A percentile compares a stretch with the other conserved stretches of the same genome.
phyloP scores from a whole-genome alignment of 2,329 filamentous ascomycete genomes.

The Cercospora brassicicola region DNA sequence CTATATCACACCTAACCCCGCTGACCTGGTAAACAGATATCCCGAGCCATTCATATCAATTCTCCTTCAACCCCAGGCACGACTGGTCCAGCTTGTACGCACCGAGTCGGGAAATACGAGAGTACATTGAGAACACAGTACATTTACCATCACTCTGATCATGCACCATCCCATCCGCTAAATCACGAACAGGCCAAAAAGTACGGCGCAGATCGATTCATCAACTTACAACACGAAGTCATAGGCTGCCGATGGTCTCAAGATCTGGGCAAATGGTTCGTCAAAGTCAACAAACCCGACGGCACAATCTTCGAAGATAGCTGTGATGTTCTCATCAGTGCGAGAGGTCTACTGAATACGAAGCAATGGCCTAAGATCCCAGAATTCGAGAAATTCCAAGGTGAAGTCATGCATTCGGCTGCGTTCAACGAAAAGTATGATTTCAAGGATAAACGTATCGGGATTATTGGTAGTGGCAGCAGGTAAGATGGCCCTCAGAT shows the following conservation, averaged over 20 bases:
- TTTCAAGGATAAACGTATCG: constrained; percentile 41
- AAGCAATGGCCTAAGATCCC: constrained; percentile 38
- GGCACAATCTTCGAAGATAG: constrained; percentile 20
- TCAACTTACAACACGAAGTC: constrained; percentile 36
- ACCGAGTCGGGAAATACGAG: constrained; percentile 36
- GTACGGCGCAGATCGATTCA: constrained; percentile 26
- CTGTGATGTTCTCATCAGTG: constrained; percentile 26
- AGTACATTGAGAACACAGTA: constrained; percentile 21
- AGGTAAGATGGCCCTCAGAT: not conserved
- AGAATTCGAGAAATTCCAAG: constrained; percentile 40
- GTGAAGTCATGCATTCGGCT: constrained; percentile 42
- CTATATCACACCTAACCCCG: not conserved
- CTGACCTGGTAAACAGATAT: constrained; percentile 32
- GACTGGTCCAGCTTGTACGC: constrained; percentile 47
- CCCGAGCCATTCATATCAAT: constrained; percentile 47
- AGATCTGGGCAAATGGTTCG: constrained; percentile 23
- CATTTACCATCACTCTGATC: not conserved
- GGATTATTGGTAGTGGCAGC: constrained; percentile 45
- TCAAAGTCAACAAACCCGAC: constrained; percentile 16
- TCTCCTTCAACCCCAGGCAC: constrained; percentile 46
- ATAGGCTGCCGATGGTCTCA: constrained; percentile 22
- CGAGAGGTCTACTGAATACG: constrained; percentile 24
- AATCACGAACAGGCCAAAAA: constrained; percentile 12
- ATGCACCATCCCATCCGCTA: not conserved
- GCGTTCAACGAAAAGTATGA: constrained; percentile 39